Percentiles rank a stretch among this genome's conserved stretches.
Evolutionary conservation across 2,329 filamentous ascomycete genomes (phyloP).

Genomic region (Ceratocystis albifundus): DNA sequence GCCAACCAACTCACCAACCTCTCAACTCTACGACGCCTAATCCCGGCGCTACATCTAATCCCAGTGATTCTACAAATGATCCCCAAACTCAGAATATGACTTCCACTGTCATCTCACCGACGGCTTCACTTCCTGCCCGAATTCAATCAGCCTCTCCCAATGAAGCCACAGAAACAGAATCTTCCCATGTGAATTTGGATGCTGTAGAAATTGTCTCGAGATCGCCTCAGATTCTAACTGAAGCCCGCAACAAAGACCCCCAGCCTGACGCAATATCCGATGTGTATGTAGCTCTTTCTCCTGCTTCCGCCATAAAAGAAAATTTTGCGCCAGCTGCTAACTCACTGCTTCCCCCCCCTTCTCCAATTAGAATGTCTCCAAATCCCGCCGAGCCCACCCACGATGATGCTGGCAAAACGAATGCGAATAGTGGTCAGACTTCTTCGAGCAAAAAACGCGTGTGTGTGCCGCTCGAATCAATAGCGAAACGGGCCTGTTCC

Average conservation of each 20-base stretch:
- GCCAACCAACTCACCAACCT: not conserved
- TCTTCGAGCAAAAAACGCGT: not conserved
- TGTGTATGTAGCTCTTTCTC: not conserved
- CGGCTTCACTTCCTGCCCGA: not conserved
- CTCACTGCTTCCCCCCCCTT: not conserved
- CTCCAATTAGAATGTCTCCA: not conserved
- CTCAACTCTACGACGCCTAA: not conserved
- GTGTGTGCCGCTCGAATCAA: not conserved
- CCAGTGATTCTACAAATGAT: not conserved
- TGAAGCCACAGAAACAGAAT: not conserved
- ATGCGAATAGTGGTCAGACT: not conserved
- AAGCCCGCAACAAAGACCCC: not conserved
- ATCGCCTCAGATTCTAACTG: not conserved
- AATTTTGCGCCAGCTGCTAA: not conserved
- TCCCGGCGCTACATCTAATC: not conserved
- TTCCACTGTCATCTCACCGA: not conserved
- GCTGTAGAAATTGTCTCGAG: too few relatives aligned
- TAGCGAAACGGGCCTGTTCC: not conserved
- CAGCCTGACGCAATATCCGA: not conserved
- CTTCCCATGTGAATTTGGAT: not conserved
- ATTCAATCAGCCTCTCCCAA: not conserved
- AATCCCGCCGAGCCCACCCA: not conserved
- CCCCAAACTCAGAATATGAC: not conserved
- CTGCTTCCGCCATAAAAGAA: not conserved
- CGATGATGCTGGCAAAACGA: not conserved